These are phyloP conservation scores for Colletotrichum falcatum DNA, from an alignment of 2,329 filamentous ascomycete genomes.

Conservation along the genomic window DNA sequence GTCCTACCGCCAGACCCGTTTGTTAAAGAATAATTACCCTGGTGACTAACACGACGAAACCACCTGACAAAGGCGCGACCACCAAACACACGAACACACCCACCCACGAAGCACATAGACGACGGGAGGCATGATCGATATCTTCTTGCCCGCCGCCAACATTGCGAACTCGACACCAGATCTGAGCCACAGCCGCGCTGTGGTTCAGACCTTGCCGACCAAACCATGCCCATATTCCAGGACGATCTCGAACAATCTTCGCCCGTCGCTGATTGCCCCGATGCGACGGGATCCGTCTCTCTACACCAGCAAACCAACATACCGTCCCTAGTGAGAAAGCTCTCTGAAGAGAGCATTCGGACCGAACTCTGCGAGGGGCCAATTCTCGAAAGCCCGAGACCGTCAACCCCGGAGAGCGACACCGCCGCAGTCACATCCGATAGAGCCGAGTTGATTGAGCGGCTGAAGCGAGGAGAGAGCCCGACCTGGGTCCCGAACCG, in stretches of 20 bases:
- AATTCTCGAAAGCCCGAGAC: slow-evolving; percentile 56
- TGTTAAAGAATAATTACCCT: slow-evolving; percentile 36
- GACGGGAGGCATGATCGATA: slow-evolving; percentile 27
- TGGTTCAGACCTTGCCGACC: slow-evolving; percentile 47
- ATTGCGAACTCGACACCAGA: slow-evolving; percentile 31
- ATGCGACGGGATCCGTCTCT: slow-evolving; percentile 2
- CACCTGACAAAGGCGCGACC: slow-evolving; percentile 33
- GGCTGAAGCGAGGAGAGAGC: slow-evolving; percentile 83
- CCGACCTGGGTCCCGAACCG: slow-evolving; percentile 78
- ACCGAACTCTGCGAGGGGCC: slow-evolving; percentile 72
- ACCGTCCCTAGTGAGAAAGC: slow-evolving; percentile 49
- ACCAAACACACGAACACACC: neutral
- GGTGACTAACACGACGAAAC: slow-evolving; percentile 40
- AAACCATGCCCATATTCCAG: slow-evolving; percentile 70
- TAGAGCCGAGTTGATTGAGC: slow-evolving; percentile 83
- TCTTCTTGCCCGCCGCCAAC: slow-evolving; percentile 26
- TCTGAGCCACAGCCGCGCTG: slow-evolving; percentile 49
- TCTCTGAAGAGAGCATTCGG: slow-evolving; percentile 71
- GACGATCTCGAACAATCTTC: slow-evolving; percentile 58
- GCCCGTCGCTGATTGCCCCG: slow-evolving; percentile 39
- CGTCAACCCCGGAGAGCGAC: slow-evolving; percentile 48
- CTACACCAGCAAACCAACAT: slow-evolving; percentile 7
- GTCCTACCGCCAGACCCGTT: slow-evolving; percentile 29
- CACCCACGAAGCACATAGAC: neutral
- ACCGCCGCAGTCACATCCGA: slow-evolving; percentile 61